Base-by-base conservation (phyloP, 2,329 filamentous ascomycete genomes). In the Ilyonectria robusta region DNA sequence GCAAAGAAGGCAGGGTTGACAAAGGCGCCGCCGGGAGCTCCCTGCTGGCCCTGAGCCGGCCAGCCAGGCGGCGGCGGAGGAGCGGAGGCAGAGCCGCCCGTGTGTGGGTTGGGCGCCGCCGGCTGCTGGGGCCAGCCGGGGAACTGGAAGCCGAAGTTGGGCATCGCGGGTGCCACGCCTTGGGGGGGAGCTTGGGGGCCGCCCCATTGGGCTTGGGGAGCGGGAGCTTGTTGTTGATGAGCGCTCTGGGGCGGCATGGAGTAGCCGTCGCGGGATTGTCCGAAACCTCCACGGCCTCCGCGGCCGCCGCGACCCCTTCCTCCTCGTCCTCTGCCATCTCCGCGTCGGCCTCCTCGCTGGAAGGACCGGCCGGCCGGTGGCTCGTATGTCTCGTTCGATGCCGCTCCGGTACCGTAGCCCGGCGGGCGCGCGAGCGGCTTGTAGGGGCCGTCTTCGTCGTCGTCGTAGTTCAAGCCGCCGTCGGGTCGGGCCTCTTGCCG, bases 361-460 rank as follows among this genome's bases (percentile, higher is more conserved):
- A 77, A 73, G 19, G 75, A 75, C 33, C 77, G 65, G 68, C 79
- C 73, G 33, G 74, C 75, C 50, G 70, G 70, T 40, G 81, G 68
- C 77, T 85, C 77, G 26, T 76, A 76, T 4, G 70, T 68, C 79
- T 84, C 74, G 78, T 78, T 78, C 73, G 84, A 75, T 47, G 76
- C 82, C 74, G 83, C 87, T 0, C 82, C 84, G 65, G 82, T 82
- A 6, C 85, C 87, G 66, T 92, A 89, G 55, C 91, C 91, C 19
- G 87, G 84, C 1, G 93, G 93, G 19, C 93, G 85, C 21, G 91
- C 81, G 19, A 95, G 84, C 6, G 92, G 92, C 69, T 89, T 92
- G 78, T 95, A 95, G 1, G 89, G 89, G 0, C 90, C 90, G 66
- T 92, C 89, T 2, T 91, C 87, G 31, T 87, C 86, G 62, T 94